Conservation (phyloP, 331 rosid genomes). For the Telfairia occidentalis region DNA sequence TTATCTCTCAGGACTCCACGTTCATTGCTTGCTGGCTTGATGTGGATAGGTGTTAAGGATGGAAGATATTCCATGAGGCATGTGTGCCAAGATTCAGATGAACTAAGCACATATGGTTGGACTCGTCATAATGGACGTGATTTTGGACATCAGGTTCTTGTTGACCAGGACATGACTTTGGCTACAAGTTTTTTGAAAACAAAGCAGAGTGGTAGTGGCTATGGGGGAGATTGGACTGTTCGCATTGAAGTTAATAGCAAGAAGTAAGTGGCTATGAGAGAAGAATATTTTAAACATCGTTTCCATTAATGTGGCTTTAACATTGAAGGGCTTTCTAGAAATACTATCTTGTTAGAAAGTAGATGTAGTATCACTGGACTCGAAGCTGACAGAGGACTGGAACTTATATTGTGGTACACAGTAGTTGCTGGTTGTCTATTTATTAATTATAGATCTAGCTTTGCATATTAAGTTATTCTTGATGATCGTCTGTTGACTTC, state of each 20-base stretch:
- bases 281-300: not conserved
- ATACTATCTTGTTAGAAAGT: not conserved
- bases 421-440: not conserved
- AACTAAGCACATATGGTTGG: constrained; percentile 42
- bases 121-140: constrained; percentile 40
- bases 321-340: not conserved
- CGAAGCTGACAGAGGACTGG: not conserved
- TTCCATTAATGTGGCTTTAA: not conserved
- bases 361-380: not conserved
- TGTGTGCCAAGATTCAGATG: constrained; percentile 49
- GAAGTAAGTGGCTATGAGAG: constrained; percentile 34
- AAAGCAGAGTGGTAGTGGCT: constrained; percentile 69
- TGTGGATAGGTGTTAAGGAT: constrained; percentile 38
- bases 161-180: constrained; percentile 62
- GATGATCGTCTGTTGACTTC: not conserved
- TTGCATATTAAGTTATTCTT: not conserved
- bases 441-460: not conserved
- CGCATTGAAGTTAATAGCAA: constrained; percentile 42
- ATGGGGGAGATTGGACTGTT: constrained; percentile 95
- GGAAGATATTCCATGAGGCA: constrained; percentile 63
- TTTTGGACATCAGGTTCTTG: constrained; percentile 70
- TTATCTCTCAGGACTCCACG: constrained; percentile 58
- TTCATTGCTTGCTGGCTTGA: constrained; percentile 78
- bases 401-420: not conserved
- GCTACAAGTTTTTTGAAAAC: constrained; percentile 70